Conservation (phyloP, 441 rosid genomes). For the Kokia cookei region DNA sequence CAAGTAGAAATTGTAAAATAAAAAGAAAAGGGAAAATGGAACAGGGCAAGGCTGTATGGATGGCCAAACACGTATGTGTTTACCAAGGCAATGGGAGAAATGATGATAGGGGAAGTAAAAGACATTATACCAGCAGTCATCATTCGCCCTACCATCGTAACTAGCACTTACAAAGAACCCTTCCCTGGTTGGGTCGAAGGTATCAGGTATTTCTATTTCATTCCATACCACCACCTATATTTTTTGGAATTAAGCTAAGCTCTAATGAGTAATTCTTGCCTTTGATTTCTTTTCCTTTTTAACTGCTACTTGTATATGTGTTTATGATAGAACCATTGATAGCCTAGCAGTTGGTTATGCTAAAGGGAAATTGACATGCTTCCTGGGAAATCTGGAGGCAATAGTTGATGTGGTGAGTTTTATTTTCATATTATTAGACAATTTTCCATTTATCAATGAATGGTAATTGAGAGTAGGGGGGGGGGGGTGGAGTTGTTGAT, state of each 20-base stretch:
- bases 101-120: conserved; percentile 31
- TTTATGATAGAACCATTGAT: conserved; percentile 65
- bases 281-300: not conserved
- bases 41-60: conserved; percentile 52
- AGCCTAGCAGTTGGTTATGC: conserved; percentile 74
- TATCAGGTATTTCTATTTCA: conserved; percentile 26
- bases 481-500: no score
- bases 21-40: not conserved
- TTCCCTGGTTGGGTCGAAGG: conserved; percentile 71
- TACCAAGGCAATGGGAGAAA: conserved; percentile 69
- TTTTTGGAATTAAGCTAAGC: not conserved
- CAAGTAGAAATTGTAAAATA: not conserved
- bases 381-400: conserved; percentile 53
- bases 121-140: conserved; percentile 37
- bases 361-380: conserved; percentile 69
- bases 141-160: conserved; percentile 48
- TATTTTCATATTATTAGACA: not conserved
- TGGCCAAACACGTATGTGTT: conserved; percentile 76
- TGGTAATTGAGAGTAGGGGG: no score
- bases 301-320: not conserved
- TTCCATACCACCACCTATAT: no score
- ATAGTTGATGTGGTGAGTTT: conserved; percentile 62
- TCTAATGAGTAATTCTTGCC: not conserved
- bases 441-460: no score
- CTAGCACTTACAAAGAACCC: conserved; percentile 54